Conservation (phyloP, 805 yeast genomes). For the Nakazawaea ambrosiae region DNA sequence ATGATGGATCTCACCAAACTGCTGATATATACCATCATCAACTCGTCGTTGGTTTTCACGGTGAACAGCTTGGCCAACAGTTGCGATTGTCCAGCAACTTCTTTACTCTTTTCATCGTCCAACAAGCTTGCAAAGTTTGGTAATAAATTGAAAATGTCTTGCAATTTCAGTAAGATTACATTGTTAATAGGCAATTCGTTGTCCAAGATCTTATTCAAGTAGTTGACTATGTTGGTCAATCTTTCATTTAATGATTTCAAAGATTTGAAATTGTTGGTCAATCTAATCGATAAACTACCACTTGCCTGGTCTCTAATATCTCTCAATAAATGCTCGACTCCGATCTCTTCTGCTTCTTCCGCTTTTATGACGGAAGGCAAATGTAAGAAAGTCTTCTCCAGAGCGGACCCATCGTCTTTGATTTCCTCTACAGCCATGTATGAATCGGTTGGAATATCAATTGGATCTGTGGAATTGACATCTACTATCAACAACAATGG, state of each 20-base stretch:
- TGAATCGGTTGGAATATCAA: constrained; percentile 94
- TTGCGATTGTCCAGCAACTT: constrained; percentile 11
- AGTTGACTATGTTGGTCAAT: constrained; percentile 67
- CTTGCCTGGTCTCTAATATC: constrained; percentile 97
- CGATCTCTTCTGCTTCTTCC: constrained; percentile 98
- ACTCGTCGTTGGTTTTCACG: constrained; percentile 89
- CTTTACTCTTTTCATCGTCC: constrained; percentile 12
- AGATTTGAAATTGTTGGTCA: constrained; percentile 86
- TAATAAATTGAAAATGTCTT: constrained; percentile 87
- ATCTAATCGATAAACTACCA: constrained; percentile 78
- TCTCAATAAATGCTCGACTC: constrained; percentile 92
- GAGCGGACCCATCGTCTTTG: constrained; percentile 89
- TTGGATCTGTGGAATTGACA: constrained; percentile 67
- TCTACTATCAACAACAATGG: constrained; percentile 89
- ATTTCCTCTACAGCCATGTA: constrained; percentile 92
- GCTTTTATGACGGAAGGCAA: constrained; percentile 91
- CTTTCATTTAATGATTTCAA: constrained; percentile 79
- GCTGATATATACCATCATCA: constrained; percentile 88
- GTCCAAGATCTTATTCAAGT: constrained; percentile 65
- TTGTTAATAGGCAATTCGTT: constrained; percentile 83
- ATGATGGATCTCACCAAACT: constrained; percentile 89
- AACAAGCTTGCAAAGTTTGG: constrained; percentile 56
- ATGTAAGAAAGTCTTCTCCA: constrained; percentile 83
- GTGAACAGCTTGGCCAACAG: constrained; percentile 71
- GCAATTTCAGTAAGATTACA: constrained; percentile 83